A percentile compares a stretch with the other conserved stretches of the same genome.
Evolutionary conservation across 768 basidiomycete species (phyloP).

Genomic region (Hypholoma sublateritium): DNA sequence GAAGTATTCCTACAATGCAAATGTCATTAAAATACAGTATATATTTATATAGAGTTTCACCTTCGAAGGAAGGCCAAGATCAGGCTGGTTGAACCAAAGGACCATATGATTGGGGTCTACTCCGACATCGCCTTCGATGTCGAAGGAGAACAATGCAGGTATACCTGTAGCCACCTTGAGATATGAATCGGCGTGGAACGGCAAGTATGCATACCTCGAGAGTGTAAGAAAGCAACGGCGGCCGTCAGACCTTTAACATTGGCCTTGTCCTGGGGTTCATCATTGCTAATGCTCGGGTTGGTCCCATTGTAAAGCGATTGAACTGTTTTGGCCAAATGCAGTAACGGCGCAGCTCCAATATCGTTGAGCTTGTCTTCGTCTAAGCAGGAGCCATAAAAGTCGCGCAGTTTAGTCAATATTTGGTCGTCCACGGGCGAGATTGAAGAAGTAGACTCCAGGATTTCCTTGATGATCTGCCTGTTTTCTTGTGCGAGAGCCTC

Average conservation of each 20-base stretch:
- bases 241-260: slow-evolving; percentile 68
- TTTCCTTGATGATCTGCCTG: slow-evolving; percentile 69
- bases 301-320: slow-evolving; percentile 58
- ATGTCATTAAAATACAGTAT: background rate
- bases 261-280: slow-evolving; percentile 5
- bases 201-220: slow-evolving; percentile 53
- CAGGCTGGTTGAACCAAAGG: slow-evolving; percentile 82
- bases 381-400: slow-evolving; percentile 80
- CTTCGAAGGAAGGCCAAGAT: slow-evolving; percentile 85
- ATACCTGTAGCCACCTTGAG: slow-evolving; percentile 49
- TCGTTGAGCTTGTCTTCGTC: slow-evolving; percentile 76
- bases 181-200: background rate
- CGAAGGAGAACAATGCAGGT: slow-evolving; percentile 74
- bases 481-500: slow-evolving; percentile 73
- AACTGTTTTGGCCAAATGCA: slow-evolving; percentile 63
- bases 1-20: slow-evolving; percentile 77
- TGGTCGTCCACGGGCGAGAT: slow-evolving; percentile 40
- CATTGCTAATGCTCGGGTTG: slow-evolving; percentile 34
- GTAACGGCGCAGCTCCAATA: slow-evolving; percentile 69
- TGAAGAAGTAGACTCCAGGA: slow-evolving; percentile 57
- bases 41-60: slow-evolving; percentile 33
- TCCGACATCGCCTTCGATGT: slow-evolving; percentile 86
- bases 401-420: slow-evolving; percentile 63
- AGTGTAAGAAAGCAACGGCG: slow-evolving; percentile 83
- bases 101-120: slow-evolving; percentile 84